Base-by-base conservation (phyloP, 805 yeast species). In the Candida odintsovae region DNA sequence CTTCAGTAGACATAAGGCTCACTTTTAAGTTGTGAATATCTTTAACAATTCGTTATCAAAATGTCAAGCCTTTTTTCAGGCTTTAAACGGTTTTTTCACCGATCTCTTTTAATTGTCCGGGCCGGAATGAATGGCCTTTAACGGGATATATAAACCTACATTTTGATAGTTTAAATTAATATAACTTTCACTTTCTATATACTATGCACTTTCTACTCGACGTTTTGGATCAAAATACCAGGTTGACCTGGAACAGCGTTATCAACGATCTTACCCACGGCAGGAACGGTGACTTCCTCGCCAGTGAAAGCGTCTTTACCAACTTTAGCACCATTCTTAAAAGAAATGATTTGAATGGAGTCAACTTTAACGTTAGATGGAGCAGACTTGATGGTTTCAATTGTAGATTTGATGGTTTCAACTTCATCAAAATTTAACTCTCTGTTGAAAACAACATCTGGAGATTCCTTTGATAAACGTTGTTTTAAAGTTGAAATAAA, bases 171-270 rank as follows among this genome's bases (percentile, higher is more conserved):
- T n/a, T n/a, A n/a, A n/a, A n/a, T n/a, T n/a, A 25, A 6, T 25
- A 11, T 4, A 31, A 15, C 5, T n/a, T 11, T 12, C 36, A n/a
- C 19, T 26, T 21, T 38, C 41, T 21, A 38, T 37, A 5, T 42
- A n/a, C 31, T 15, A n/a, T n/a, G n/a, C n/a, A 28, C 31, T 2
- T 4, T 28, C 20, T 44, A 47, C 23, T 50, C 47, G 41, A 83
- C 61, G 67, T 90, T 90, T 55, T 71, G 78, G 52, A 92, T 75
- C 52, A 81, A 67, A 59, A 92, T 80, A 59, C 96, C 97, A 35
- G 99, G 98, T 56, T 78, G 77, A 50, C 98, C 98, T 41, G 99
- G 99, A 53, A 86, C 83, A 23, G 98, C 90, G 51, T 75, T 75
- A 53, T 87, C 96, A 50, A 86, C 73, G 38, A 82, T 77, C 73